A percentile compares a stretch with the other conserved stretches of the same genome.
Evolutionary conservation across 192 early-diverging fungal species (phyloP).

Genomic region (Coemansia erecta): DNA sequence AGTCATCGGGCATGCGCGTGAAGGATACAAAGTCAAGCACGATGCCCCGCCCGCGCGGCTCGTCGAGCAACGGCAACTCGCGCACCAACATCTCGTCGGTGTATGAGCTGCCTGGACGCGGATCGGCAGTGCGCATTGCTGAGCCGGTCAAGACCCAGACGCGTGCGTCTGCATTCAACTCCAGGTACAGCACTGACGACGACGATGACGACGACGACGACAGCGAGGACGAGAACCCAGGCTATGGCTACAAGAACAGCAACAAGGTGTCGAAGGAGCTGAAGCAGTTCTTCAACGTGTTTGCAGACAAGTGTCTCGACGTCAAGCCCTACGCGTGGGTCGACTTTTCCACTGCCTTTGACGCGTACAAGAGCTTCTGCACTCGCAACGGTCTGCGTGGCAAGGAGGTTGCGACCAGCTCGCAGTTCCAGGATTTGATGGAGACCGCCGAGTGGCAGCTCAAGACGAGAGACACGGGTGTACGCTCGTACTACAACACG

Average conservation of each 20-base stretch:
- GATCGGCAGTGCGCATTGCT: conserved; percentile 11
- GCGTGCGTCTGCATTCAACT: conserved; percentile 13
- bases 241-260: conserved; percentile 1
- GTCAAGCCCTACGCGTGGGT: conserved; percentile 56
- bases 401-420: conserved; percentile 36
- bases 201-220: conserved; percentile 17
- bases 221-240: conserved; percentile 18
- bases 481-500: conserved; percentile 46
- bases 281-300: conserved; percentile 46
- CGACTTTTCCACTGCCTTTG: conserved; percentile 29
- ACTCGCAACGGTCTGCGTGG: conserved; percentile 48
- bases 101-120: conserved; percentile 48
- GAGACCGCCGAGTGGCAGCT: conserved; percentile 52
- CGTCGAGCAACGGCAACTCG: conserved; percentile 13
- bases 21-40: conserved; percentile 32
- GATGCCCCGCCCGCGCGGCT: conserved; percentile 45
- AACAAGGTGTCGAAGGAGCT: conserved; percentile 37
- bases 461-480: conserved; percentile 44
- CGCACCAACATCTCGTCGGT: conserved; percentile 41
- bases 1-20: conserved; percentile 14
- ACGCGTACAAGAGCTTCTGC: conserved; percentile 50
- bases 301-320: conserved; percentile 52
- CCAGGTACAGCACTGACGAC: conserved; percentile 19
- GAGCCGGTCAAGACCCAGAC: conserved; percentile 12
- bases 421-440: conserved; percentile 53